phyloP scores from a whole-genome alignment of 208 protist genomes.

The Blechomonas ayalai region DNA sequence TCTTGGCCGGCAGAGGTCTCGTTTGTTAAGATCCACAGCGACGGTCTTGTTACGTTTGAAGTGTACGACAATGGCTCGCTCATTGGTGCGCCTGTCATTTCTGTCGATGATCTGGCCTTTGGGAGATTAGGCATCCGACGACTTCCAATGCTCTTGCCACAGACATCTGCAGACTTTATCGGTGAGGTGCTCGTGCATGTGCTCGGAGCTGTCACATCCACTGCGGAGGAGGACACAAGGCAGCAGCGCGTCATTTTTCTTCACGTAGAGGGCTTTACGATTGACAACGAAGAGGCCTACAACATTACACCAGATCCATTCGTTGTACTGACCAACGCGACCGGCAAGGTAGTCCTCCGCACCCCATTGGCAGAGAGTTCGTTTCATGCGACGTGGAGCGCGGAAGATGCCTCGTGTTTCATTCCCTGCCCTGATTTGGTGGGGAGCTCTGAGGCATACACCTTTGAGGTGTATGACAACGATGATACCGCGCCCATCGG shows the following conservation, averaged over 20 bases:
- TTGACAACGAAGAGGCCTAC: conserved; percentile 13
- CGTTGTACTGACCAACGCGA: conserved; percentile 50
- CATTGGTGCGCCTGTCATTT: conserved; percentile 45
- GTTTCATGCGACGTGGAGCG: conserved; percentile 35
- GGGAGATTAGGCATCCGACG: conserved; percentile 49
- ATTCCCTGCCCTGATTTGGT: conserved; percentile 51
- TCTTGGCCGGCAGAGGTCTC: conserved; percentile 51
- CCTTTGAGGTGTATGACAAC: conserved; percentile 77
- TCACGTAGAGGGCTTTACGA: conserved; percentile 38
- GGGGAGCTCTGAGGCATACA: conserved; percentile 42
- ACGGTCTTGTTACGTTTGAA: conserved; percentile 60
- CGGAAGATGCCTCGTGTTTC: conserved; percentile 64
- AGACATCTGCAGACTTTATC: conserved; percentile 42
- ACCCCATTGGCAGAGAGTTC: conserved; percentile 51
- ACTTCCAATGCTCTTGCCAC: conserved; percentile 38
- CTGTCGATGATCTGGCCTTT: conserved; percentile 77
- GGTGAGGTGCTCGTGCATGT: conserved; percentile 54
- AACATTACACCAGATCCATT: conserved; percentile 72
- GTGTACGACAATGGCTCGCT: conserved; percentile 62
- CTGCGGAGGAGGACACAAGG: conserved; percentile 15
- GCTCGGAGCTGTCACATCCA: conserved; percentile 27
- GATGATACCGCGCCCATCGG: conserved; percentile 47
- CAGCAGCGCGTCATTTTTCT: conserved; percentile 41
- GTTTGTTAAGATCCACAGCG: conserved; percentile 36
- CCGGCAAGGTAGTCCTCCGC: conserved; percentile 34